Percentiles rank a stretch among this genome's conserved stretches.
Conservation (phyloP, 1,139 yeast genomes). For the Arxiozyma bovina region DNA sequence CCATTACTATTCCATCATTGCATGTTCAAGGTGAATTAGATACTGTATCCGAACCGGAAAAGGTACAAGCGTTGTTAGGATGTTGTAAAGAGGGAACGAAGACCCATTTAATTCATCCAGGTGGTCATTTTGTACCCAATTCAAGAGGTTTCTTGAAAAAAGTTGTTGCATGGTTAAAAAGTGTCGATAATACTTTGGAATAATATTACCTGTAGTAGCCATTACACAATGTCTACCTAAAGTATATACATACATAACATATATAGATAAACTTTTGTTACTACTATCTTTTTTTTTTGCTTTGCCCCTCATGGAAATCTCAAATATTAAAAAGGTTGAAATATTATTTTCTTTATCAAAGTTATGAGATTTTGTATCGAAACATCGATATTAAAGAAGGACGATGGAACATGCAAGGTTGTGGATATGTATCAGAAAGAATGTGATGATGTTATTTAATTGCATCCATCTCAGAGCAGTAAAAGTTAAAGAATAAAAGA, state of each 20-base stretch:
- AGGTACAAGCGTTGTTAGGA: constrained; percentile 52
- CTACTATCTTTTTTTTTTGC: neutral
- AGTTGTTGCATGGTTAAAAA: constrained; percentile 48
- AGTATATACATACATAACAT: neutral
- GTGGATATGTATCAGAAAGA: neutral
- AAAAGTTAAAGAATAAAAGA: neutral
- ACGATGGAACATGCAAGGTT: too few relatives aligned
- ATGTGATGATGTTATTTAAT: neutral
- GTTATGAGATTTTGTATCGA: neutral
- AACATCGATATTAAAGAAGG: too few relatives aligned
- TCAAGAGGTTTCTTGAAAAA: constrained; percentile 51
- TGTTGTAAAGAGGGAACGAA: constrained; percentile 40
- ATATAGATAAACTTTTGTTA: neutral
- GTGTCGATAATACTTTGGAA: neutral
- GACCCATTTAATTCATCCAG: constrained; percentile 58
- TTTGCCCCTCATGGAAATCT: too few relatives aligned
- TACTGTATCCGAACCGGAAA: constrained; percentile 73
- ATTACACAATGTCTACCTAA: neutral
- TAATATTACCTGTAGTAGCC: neutral
- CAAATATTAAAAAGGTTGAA: neutral
- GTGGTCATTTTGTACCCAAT: constrained; percentile 83
- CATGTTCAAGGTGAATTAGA: constrained; percentile 85
- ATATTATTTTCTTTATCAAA: neutral
- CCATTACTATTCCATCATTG: constrained; percentile 48
- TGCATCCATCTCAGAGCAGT: neutral